Evolutionary conservation across 345 rosid genomes (phyloP).

Genomic region (Corchorus olitorius): DNA sequence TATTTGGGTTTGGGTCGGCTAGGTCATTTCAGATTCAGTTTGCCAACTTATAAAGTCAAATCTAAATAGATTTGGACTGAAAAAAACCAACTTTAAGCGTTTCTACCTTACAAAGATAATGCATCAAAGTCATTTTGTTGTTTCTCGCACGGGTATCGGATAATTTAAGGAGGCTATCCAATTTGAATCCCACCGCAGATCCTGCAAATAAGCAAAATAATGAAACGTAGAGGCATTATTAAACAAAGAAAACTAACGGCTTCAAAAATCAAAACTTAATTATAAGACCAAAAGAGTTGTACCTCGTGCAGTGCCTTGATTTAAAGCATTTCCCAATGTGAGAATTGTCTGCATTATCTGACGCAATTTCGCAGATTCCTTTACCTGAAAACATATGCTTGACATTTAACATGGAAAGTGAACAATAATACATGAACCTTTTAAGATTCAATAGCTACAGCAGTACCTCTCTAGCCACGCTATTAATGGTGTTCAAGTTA

Average conservation of each 20-base stretch:
- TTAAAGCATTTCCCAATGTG: conserved; percentile 94
- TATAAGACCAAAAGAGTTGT: conserved; percentile 20
- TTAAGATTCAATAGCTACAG: conserved; percentile 3
- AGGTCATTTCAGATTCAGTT: no score
- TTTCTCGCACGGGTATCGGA: conserved; percentile 97
- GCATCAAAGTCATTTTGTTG: conserved; percentile 96
- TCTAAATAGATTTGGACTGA: no score
- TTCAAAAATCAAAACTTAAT: background rate
- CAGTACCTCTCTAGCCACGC: conserved; percentile 77
- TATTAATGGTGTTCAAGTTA: conserved; percentile 68
- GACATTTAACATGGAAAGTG: conserved; percentile 28
- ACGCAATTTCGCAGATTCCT: conserved; percentile 86
- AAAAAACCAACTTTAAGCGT: conserved; percentile 17
- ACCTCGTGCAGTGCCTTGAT: conserved; percentile 99
- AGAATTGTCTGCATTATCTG: conserved; percentile 98
- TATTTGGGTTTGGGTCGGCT: no score
- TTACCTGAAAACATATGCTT: conserved; percentile 58
- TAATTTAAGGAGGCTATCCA: conserved; percentile 94
- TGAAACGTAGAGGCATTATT: conserved; percentile 1
- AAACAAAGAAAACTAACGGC: background rate
- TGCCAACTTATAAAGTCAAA: no score
- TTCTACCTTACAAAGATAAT: conserved; percentile 93
- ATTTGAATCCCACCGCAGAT: conserved; percentile 95
- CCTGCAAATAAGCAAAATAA: conserved; percentile 46
- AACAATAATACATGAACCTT: conserved; percentile 16